These are phyloP conservation scores for Cyclotella baltica DNA, from an alignment of 108 stramenopile species.

Conservation along the genomic window DNA sequence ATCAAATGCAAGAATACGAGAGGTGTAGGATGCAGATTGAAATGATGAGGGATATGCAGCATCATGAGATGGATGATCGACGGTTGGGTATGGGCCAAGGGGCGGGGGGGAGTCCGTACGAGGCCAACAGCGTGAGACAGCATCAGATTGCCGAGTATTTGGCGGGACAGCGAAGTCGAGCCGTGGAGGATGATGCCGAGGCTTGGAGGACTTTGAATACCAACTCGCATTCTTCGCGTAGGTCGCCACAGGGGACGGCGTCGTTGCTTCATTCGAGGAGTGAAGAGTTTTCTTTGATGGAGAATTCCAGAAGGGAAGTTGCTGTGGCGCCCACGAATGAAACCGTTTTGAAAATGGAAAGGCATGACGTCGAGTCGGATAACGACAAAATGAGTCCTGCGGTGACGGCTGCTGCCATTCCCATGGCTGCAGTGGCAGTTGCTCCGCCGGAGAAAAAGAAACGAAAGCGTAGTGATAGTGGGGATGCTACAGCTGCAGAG, in stretches of 20 bases:
- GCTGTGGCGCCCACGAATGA: background rate
- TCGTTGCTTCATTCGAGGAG: background rate
- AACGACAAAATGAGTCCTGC: constrained; percentile 1
- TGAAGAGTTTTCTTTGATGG: background rate
- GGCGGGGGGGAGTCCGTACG: background rate
- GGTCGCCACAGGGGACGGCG: background rate
- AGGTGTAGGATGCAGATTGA: constrained; percentile 40
- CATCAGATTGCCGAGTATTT: constrained; percentile 15
- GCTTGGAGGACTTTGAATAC: constrained; percentile 7
- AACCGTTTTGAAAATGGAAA: constrained; percentile 17
- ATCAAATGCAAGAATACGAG: constrained; percentile 44
- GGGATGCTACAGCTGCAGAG: too few relatives aligned
- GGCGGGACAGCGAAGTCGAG: constrained; percentile 7
- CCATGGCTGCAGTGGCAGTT: too few relatives aligned
- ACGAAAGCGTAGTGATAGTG: background rate
- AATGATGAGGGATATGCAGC: constrained; percentile 46
- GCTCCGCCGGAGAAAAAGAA: too few relatives aligned
- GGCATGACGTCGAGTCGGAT: background rate
- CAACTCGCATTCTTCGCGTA: background rate
- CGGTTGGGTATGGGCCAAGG: constrained; percentile 1
- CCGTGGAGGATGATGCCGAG: constrained; percentile 20
- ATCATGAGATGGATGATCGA: constrained; percentile 32
- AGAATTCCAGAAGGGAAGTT: background rate
- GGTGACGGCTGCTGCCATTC: background rate
- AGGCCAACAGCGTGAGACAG: constrained; percentile 2